These are phyloP conservation scores for Rosa rugosa DNA, from an alignment of 306 rosid genomes.

Conservation along the genomic window DNA sequence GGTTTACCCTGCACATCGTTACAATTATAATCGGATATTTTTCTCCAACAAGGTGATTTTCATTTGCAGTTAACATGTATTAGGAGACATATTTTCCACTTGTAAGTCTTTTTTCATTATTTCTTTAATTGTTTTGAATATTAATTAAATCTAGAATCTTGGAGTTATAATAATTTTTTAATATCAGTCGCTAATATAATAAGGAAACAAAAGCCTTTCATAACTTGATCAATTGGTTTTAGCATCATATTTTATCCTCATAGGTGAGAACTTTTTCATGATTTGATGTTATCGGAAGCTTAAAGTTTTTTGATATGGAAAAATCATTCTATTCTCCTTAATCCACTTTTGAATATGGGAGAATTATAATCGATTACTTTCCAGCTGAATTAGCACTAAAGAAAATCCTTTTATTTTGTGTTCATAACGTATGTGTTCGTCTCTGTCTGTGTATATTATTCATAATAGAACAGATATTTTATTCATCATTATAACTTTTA, in stretches of 20 bases:
- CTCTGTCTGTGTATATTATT: background rate
- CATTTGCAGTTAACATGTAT: background rate
- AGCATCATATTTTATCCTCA: background rate
- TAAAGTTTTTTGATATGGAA: background rate
- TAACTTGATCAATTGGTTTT: constrained; percentile 9
- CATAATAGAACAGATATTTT: background rate
- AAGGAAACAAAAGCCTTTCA: no score
- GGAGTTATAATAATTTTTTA: background rate
- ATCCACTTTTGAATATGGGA: background rate
- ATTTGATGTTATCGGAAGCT: constrained; percentile 8
- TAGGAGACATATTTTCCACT: background rate
- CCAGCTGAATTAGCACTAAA: constrained; percentile 9
- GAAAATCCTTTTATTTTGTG: background rate
- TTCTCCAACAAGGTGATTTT: constrained; percentile 68
- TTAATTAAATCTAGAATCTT: no score
- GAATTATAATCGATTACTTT: background rate
- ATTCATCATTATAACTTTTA: background rate
- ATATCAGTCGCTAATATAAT: background rate
- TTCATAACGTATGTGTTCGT: no score
- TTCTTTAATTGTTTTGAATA: background rate
- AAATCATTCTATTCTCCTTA: no score
- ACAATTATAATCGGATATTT: constrained; percentile 63
- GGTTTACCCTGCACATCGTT: constrained; percentile 83
- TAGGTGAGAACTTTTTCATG: background rate
- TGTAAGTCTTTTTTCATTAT: background rate